phyloP scores from a whole-genome alignment of 805 yeast genomes.

The Torulaspora gathmanii region DNA sequence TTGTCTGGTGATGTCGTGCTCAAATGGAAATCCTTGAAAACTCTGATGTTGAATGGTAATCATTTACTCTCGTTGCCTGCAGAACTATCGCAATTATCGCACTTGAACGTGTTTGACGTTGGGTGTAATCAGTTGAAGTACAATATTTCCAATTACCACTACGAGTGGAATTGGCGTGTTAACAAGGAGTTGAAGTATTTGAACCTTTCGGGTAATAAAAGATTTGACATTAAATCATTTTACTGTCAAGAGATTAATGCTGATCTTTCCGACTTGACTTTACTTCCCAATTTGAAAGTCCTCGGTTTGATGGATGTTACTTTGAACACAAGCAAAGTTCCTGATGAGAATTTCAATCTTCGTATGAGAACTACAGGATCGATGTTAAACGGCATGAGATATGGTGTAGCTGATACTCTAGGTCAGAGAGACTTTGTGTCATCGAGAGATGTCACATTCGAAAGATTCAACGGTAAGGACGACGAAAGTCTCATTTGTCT shows the following conservation, averaged over 20 bases:
- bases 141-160: constrained; percentile 89
- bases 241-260: constrained; percentile 46
- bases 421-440: constrained; percentile 64
- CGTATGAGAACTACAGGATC: constrained; percentile 91
- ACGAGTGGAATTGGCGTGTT: constrained; percentile 97
- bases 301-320: constrained; percentile 95
- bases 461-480: constrained; percentile 78
- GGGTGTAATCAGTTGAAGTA: constrained; percentile 88
- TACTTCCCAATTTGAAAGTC: constrained; percentile 62
- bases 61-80: constrained; percentile 83
- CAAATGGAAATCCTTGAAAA: constrained; percentile 54
- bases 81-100: constrained; percentile 65
- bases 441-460: constrained; percentile 79
- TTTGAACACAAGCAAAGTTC: constrained; percentile 78
- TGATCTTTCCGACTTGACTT: constrained; percentile 55
- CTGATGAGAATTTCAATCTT: constrained; percentile 77
- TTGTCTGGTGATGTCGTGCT: constrained; percentile 80
- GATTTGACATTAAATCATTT: constrained; percentile 78
- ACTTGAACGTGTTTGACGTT: constrained; percentile 72
- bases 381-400: constrained; percentile 64
- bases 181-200: constrained; percentile 70
- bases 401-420: constrained; percentile 87
- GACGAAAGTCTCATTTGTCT: constrained; percentile 77
- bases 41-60: constrained; percentile 74
- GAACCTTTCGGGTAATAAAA: constrained; percentile 87